These are phyloP conservation scores for Claviceps fusiformis DNA, from an alignment of 2,329 filamentous ascomycete genomes.

Conservation along the genomic window DNA sequence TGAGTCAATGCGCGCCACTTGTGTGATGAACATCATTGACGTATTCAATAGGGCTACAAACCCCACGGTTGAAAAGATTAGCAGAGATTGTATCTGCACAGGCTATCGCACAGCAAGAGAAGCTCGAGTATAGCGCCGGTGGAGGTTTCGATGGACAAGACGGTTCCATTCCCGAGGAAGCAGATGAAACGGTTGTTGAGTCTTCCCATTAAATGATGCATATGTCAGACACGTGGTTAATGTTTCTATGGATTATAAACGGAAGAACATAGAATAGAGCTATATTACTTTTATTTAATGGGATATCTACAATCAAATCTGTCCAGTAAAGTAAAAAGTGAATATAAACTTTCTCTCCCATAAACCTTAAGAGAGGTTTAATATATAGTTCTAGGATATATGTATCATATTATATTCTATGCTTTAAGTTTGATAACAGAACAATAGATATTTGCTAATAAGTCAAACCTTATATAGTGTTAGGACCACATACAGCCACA, in stretches of 20 bases:
- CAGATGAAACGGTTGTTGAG: conserved; percentile 29
- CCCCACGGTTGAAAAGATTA: conserved; percentile 80
- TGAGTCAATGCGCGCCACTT: conserved; percentile 30
- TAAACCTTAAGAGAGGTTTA: too few species aligned
- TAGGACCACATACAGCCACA: too few species aligned
- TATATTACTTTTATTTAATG: not conserved
- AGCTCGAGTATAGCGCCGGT: conserved; percentile 45
- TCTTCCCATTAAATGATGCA: conserved; percentile 1
- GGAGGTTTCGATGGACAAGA: conserved; percentile 35
- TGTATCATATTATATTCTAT: too few species aligned
- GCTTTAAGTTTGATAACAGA: too few species aligned
- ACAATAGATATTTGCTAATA: too few species aligned
- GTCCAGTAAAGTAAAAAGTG: too few species aligned
- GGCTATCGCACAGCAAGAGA: conserved; percentile 90
- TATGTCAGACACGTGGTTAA: conserved; percentile 1
- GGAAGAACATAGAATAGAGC: conserved; percentile 3
- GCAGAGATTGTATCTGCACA: conserved; percentile 98
- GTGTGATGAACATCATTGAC: conserved; percentile 14
- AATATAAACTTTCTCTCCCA: too few species aligned
- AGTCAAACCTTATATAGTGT: too few species aligned
- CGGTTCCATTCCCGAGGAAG: conserved; percentile 33
- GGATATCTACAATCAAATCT: too few species aligned
- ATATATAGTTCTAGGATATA: too few species aligned
- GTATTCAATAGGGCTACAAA: conserved; percentile 68
- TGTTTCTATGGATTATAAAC: conserved; percentile 1